Base-by-base conservation (phyloP, 179 eudicot genomes). In the Silene coronaria region DNA sequence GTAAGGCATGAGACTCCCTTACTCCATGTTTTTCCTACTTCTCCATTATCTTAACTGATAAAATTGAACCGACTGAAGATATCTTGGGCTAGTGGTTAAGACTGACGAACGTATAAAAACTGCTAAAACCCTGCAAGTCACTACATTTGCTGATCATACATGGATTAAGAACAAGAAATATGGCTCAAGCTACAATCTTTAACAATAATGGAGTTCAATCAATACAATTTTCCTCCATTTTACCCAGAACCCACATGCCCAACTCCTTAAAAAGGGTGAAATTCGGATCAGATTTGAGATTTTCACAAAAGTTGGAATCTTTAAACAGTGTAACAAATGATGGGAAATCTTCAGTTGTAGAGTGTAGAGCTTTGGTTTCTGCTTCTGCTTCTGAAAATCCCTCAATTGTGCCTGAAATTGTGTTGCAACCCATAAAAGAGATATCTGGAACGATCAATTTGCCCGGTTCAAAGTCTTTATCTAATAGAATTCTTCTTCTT, bases 401-500 rank as follows among this genome's bases (percentile, higher is more conserved):
- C 19, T 87, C 92, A 5, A 77, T 82, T 69, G 81, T 74, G 19
- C 90, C 92, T 30, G 96, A 92, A 86, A 95, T 95, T 57, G 89
- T 84, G 73, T 76, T 95, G 89, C 87, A 87, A 45, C 99, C 97
- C 86, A 95, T 95, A 42, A 90, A 82, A 66, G 93, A 95, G 81
- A 95, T 95, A 77, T 95, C 97, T 12, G 97, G 99, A 7, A 85
- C 89, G 24, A 86, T 95, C 72, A 88, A 86, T 75, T 85, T 95
- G 87, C 99, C 97, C 0, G 97, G 99, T 23, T 95, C 97, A 0
- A 95, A 92, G 82, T 89, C 97, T 4, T 85, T 95, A 58, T 95
- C 97, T 2, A 95, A 92, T 81, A 88, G 97, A 38, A 88, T 91
- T 80, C 92, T 95, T 12, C 97, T 95, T 5, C 93, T 95, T 61